Percentiles rank a stretch among this genome's conserved stretches.
Conservation (phyloP, 805 yeast genomes). For the Candida boleticola region DNA sequence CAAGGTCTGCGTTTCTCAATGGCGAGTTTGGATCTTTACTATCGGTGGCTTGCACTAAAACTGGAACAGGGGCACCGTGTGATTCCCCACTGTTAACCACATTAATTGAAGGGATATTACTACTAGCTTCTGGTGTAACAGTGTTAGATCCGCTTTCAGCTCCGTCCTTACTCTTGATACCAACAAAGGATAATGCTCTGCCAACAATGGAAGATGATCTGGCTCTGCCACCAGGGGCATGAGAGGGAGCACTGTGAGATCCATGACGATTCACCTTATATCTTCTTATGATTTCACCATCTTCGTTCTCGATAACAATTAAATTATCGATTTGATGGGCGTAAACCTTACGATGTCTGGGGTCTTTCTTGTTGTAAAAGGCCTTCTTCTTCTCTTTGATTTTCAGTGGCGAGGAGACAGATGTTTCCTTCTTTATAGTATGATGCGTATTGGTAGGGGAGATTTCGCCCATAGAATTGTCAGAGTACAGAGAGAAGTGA, state of each 20-base stretch:
- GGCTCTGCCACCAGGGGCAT: constrained; percentile 19
- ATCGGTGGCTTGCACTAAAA: constrained; percentile 12
- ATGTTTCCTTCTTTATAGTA: not conserved
- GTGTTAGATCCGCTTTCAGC: not conserved
- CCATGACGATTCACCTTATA: constrained; percentile 67
- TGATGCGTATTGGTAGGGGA: constrained; percentile 12
- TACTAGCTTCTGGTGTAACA: not conserved
- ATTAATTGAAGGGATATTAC: not conserved
- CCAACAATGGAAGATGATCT: constrained; percentile 41
- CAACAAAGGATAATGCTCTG: constrained; percentile 55
- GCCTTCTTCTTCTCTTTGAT: constrained; percentile 19
- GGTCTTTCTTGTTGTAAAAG: constrained; percentile 29
- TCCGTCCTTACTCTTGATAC: constrained; percentile 32
- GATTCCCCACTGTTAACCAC: constrained; percentile 1
- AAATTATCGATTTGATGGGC: constrained; percentile 81
- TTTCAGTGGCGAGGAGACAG: constrained; percentile 10
- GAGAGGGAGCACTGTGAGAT: constrained; percentile 5
- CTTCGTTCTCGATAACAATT: constrained; percentile 82
- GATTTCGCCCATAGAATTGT: constrained; percentile 3
- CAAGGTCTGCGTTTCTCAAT: constrained; percentile 11
- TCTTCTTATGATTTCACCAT: constrained; percentile 87
- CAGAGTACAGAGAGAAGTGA: constrained; percentile 30
- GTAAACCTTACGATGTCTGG: constrained; percentile 41
- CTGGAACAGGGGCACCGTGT: not conserved
- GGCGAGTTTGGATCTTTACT: constrained; percentile 9